Evolutionary conservation across 805 yeast genomes (phyloP), one percentile per base, ranked within the genome.

Genomic region (Citeromyces matritensis): DNA sequence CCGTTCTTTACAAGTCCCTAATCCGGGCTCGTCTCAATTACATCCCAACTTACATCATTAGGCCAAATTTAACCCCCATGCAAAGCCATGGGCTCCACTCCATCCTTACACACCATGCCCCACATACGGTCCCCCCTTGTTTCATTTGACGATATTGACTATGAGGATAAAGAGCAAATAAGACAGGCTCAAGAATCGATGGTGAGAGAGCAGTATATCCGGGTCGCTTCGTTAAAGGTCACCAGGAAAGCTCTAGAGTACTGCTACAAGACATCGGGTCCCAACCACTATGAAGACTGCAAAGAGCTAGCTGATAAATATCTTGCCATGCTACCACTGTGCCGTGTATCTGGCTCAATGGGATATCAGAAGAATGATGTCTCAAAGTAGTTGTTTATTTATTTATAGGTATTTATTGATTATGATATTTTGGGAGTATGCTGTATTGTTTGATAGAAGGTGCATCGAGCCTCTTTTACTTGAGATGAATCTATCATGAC

Each of bases 361-460:
- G 88, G 84, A n/a, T 80, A 81, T 59, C 93, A 82, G 60, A 77
- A 82, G 67, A 81, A 81, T 57, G 94, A 81, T 49, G 91, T 88
- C 29, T 62, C 81, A 24, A 78, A 80, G 58, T 78, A 58, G 50
- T 11, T 13, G 12, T 13, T 3, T 24, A n/a, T 24, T 6, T 21
- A 10, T 13, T 13, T 12, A 17, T 17, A 7, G 7, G 21, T 17
- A 7, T 17, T 17, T 17, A 17, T 17, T 17, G 5, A 17, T 17
- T 5, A 7, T 17, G 7, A 5, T 17, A 17, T 17, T 17, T 17
- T 5, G 7, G 7, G 21, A 7, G 21, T 17, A 17, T 17, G 21
- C 21, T 17, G 5, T 17, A 7, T 17, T 17, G 21, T n/a, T n/a
- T n/a, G n/a, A n/a, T n/a, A n/a, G n/a, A n/a, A n/a, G n/a, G n/a